Base-by-base conservation (phyloP, 257 asterid species). In the Mentha longifolia region DNA sequence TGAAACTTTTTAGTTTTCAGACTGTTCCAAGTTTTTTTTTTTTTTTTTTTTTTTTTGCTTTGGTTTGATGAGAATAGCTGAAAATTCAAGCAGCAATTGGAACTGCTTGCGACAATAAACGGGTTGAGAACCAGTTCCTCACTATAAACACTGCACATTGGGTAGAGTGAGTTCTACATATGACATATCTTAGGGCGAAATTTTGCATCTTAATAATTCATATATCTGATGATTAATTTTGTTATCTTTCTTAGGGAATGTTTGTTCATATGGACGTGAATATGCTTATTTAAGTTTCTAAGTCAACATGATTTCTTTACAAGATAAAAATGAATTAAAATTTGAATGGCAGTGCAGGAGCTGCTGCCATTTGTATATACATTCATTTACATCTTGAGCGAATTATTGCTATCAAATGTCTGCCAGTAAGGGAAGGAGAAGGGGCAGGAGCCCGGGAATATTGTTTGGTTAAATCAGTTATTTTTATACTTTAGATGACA, bases 331-430 rank as follows among this genome's bases (percentile, higher is more conserved):
- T 64, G 57, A 42, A 30, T 12, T 45, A 7, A 37, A n/a, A 12
- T 51, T 3, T 33, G 3, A 33, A 4, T 3, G 37, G 37, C 37
- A 33, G 37, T 3, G 5, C 5, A 33, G 2, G 37, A 33, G 37
- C 37, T 1, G 37, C 28, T 25, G 28, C 28, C 28, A 25, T 33
- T 33, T 33, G 37, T 33, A 33, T 33, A 33, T 33, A 3, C 7
- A 20, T 68, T 50, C 15, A 55, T 63, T 5, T 64, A 30, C 65
- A 67, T 68, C 47, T 69, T 22, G 28, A 37, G 74, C 60, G 25
- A n/a, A n/a, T n/a, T n/a, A n/a, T n/a, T n/a, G 39, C 62, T 49
- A 17, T 50, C 19, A 16, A 47, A 68, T 19, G 16, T 67, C 65
- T 50, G 55, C 9, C 42, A n/a, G 60, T 39, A 77, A 43, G 51